Evolutionary conservation across 345 rosid genomes (phyloP).

Genomic region (Syzygium aqueum): DNA sequence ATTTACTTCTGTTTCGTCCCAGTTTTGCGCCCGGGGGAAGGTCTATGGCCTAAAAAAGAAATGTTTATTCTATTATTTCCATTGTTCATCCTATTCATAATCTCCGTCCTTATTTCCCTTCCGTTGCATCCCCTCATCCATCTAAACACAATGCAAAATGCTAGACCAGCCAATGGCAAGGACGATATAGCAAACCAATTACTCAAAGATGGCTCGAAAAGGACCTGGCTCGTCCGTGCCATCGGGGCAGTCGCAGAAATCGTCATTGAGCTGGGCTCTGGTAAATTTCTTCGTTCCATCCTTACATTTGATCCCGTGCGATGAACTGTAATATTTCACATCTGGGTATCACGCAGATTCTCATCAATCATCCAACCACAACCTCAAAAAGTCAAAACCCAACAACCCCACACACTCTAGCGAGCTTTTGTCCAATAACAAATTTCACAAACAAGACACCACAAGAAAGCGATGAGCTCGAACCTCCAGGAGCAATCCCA

Average conservation of each 20-base stretch:
- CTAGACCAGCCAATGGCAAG: neutral
- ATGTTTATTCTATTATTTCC: neutral
- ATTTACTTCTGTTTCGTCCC: neutral
- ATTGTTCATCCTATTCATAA: neutral
- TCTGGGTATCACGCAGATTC: constrained; percentile 31
- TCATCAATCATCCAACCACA: neutral
- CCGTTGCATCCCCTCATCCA: neutral
- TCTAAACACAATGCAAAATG: neutral
- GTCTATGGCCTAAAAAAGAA: neutral
- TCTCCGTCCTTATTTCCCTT: neutral
- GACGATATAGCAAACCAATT: neutral
- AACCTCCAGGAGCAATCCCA: constrained; percentile 92
- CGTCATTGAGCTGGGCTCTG: constrained; percentile 77
- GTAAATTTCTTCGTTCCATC: constrained; percentile 80
- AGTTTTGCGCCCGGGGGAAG: neutral
- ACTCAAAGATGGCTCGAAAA: constrained; percentile 15
- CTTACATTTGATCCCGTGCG: constrained; percentile 53
- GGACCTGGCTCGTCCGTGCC: constrained; percentile 94
- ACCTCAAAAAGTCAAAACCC: neutral
- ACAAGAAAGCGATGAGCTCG: neutral
- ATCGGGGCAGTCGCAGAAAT: constrained; percentile 89
- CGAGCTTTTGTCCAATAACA: neutral
- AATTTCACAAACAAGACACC: neutral
- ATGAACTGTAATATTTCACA: constrained; percentile 62
- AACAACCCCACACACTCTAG: neutral